Conservation (phyloP, 306 rosid genomes). For the Chamaecrista fasciculata region DNA sequence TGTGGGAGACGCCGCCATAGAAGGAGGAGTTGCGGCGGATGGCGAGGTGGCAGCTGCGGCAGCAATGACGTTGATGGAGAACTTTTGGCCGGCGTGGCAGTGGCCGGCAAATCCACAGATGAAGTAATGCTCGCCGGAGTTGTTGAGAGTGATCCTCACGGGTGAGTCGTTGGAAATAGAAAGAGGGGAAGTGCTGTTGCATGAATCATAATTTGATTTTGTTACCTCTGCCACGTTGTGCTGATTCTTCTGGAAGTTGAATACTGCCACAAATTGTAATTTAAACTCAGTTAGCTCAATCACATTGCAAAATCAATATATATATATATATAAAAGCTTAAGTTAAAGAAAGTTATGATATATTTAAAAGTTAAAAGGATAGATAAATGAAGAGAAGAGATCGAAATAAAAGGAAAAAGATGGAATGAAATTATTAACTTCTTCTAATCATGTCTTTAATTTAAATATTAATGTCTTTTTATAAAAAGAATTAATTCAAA, state of each 20-base stretch:
- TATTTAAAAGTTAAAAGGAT: too few relatives aligned
- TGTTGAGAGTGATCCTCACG: slow-evolving; percentile 27
- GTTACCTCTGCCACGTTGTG: slow-evolving; percentile 67
- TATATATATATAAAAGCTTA: too few relatives aligned
- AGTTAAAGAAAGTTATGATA: neutral
- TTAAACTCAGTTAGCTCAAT: too few relatives aligned
- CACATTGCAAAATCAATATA: too few relatives aligned
- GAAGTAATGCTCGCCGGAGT: slow-evolving; percentile 38
- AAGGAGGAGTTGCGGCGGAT: slow-evolving; percentile 32
- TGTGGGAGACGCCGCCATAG: too few relatives aligned
- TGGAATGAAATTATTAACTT: neutral
- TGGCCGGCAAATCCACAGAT: slow-evolving; percentile 33
- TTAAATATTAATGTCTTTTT: too few relatives aligned
- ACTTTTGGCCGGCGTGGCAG: slow-evolving; percentile 39
- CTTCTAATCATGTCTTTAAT: too few relatives aligned
- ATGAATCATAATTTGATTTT: slow-evolving; percentile 44
- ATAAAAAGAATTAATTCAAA: too few relatives aligned
- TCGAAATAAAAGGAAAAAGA: too few relatives aligned
- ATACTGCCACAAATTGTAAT: slow-evolving; percentile 42
- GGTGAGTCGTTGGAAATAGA: slow-evolving; percentile 24
- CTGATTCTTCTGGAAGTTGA: slow-evolving; percentile 39
- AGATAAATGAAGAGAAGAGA: too few relatives aligned
- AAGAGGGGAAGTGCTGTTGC: slow-evolving; percentile 36
- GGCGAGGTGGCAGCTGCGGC: neutral
- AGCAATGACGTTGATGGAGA: slow-evolving; percentile 33